phyloP scores from a whole-genome alignment of 106 monocot genomes.

The Platanthera guangdongensis region DNA sequence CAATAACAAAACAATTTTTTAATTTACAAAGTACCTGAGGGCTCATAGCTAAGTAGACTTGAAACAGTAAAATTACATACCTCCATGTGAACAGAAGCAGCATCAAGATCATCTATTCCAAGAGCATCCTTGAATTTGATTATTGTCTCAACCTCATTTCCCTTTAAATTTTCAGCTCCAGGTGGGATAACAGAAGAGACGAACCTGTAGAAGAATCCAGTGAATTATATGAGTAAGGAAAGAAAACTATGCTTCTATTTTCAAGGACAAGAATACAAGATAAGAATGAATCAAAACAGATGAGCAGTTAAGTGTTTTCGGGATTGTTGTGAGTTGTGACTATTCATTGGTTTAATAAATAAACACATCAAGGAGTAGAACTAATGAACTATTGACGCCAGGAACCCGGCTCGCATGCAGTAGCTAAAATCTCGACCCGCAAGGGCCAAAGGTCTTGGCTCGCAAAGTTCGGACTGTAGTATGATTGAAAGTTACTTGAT shows the following conservation, averaged over 20 bases:
- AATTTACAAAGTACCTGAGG: background rate
- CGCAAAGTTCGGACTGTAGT: no score
- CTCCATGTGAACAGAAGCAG: constrained; percentile 95
- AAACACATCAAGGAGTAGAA: background rate
- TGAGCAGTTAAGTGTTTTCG: no score
- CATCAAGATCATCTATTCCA: constrained; percentile 94
- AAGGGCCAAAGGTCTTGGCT: no score
- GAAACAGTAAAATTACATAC: constrained; percentile 21
- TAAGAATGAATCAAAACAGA: no score
- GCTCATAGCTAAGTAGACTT: background rate
- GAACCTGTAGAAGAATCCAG: constrained; percentile 37
- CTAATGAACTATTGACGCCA: background rate
- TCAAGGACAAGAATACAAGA: background rate
- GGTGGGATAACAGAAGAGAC: constrained; percentile 68
- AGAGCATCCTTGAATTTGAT: constrained; percentile 82
- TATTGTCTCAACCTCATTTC: constrained; percentile 80
- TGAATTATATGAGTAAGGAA: background rate
- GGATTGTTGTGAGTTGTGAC: no score
- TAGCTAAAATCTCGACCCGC: background rate
- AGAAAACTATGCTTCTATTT: background rate
- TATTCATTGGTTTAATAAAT: background rate
- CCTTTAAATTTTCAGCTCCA: constrained; percentile 74
- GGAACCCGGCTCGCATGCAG: background rate
- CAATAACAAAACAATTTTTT: background rate
- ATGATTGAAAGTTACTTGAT: no score